Evolutionary conservation across 2,329 filamentous ascomycete species (phyloP), one percentile per base, ranked within the genome.

Genomic region (Claviceps pazoutovae): DNA sequence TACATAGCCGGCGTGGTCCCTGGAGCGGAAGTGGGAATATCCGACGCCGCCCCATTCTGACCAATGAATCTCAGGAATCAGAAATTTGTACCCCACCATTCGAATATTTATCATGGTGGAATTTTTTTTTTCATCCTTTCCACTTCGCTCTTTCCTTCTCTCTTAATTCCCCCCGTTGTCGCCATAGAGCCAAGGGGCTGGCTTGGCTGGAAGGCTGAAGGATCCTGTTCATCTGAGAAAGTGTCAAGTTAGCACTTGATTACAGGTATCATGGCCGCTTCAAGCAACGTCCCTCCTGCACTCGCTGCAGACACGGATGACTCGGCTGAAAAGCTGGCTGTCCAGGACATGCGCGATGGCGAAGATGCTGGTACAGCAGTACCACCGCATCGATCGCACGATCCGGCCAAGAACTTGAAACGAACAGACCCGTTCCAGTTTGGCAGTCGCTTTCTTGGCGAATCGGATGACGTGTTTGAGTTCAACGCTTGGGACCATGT

Each of bases 401-500:
- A 86, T 61, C 81, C 86, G 41, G 62, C 71, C 56, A 71, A 84
- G 66, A 93, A 89, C 66, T 74, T 85, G 70, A 97, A 97, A 72
- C 80, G 88, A 61, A 86, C 73, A 64, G 89, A 96, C 64, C 93
- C 93, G 17, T 98, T 97, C 68, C 85, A 94, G 68, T 98, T 98
- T 67, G 93, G 93, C 55, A 93, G 87, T 47, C 87, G 91, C 54
- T 86, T 79, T 62, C 80, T 98, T 49, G 82, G 86, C 61, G 77
- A 91, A 66, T 80, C 82, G 63, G 90, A 95, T 71, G 78, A 97
- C 65, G 87, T 95, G 62, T 98, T 91, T 71, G 86, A 94, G 67
- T 95, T 93, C 79, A 98, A 98, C 68, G 93, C 93, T 39, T 98
- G 93, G 93, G 93, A 98, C 66, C 91, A 98, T 66, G 93, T 97